A percentile compares a stretch with the other conserved stretches of the same genome.
These are phyloP conservation scores for Geopyxis carbonaria DNA, from an alignment of 495 filamentous ascomycete genomes.

Conservation along the genomic window DNA sequence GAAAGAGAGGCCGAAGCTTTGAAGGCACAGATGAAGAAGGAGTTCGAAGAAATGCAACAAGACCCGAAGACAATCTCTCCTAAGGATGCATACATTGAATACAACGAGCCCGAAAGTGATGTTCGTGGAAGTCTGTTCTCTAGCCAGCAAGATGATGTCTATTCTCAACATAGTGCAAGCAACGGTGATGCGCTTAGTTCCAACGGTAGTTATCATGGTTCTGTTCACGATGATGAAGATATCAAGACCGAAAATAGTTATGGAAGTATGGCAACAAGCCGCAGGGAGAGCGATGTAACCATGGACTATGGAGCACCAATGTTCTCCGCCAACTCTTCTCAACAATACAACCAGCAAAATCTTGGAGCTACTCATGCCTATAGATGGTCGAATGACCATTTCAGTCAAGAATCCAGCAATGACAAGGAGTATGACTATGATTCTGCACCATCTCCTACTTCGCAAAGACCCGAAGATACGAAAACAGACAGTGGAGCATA, in stretches of 20 bases:
- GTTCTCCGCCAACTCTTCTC: constrained; percentile 12
- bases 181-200: constrained; percentile 17
- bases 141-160: constrained; percentile 17
- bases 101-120: constrained; percentile 49
- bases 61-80: constrained; percentile 85
- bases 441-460: constrained; percentile 6
- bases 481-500: constrained; percentile 73
- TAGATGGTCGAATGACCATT: constrained; percentile 15
- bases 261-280: constrained; percentile 29
- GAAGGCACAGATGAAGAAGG: constrained; percentile 34
- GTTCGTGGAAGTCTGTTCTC: constrained; percentile 20
- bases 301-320: constrained; percentile 14
- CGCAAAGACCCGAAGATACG: constrained; percentile 40
- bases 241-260: constrained; percentile 22
- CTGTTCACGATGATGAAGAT: constrained; percentile 23
- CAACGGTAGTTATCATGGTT: constrained; percentile 23
- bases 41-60: constrained; percentile 27
- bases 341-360: constrained; percentile 1
- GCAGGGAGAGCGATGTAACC: constrained; percentile 27
- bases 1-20: constrained; percentile 39
- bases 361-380: constrained; percentile 1
- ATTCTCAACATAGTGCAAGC: constrained; percentile 23
- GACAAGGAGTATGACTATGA: constrained; percentile 13
- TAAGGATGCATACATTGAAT: constrained; percentile 81
- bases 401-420: constrained; percentile 25